These are phyloP conservation scores for Teunomyces gatunensis DNA, from an alignment of 805 yeast genomes.

Conservation along the genomic window DNA sequence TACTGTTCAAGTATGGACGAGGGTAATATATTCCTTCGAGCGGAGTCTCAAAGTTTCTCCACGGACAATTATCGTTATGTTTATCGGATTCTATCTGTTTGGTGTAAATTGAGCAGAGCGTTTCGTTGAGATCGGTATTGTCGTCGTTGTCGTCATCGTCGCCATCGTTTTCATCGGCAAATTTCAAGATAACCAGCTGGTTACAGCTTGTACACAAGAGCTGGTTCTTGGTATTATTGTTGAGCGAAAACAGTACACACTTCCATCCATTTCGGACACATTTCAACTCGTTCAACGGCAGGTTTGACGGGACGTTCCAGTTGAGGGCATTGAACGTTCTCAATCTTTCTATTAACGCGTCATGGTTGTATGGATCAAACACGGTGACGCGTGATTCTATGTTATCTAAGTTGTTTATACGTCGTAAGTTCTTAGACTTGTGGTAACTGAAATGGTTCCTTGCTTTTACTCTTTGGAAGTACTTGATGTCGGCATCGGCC, in stretches of 20 bases:
- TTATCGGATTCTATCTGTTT: constrained; percentile 22
- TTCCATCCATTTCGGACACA: constrained; percentile 56
- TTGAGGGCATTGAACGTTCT: constrained; percentile 43
- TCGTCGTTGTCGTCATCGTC: constrained; percentile 60
- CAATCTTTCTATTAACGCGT: constrained; percentile 38
- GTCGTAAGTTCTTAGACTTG: constrained; percentile 18
- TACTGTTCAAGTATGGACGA: constrained; percentile 28
- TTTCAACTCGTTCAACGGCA: constrained; percentile 41
- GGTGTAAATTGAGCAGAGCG: constrained; percentile 18
- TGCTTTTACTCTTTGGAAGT: constrained; percentile 33
- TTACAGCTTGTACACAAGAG: constrained; percentile 34
- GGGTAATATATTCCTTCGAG: constrained; percentile 32
- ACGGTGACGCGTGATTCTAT: constrained; percentile 14
- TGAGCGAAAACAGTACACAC: constrained; percentile 32
- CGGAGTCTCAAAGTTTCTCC: constrained; percentile 37
- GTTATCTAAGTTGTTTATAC: constrained; percentile 9
- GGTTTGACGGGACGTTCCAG: constrained; percentile 41
- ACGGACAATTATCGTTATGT: constrained; percentile 33
- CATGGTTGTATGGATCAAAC: constrained; percentile 40
- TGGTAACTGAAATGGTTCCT: constrained; percentile 40
- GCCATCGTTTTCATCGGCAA: constrained; percentile 45
- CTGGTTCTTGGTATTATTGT: constrained; percentile 25
- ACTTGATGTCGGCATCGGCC: constrained; percentile 32
- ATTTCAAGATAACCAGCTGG: constrained; percentile 26
- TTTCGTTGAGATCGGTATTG: constrained; percentile 43